A percentile compares a stretch with the other conserved stretches of the same genome.
Evolutionary conservation across 2,329 filamentous ascomycete genomes (phyloP).

Genomic region (Arthroderma sp.): DNA sequence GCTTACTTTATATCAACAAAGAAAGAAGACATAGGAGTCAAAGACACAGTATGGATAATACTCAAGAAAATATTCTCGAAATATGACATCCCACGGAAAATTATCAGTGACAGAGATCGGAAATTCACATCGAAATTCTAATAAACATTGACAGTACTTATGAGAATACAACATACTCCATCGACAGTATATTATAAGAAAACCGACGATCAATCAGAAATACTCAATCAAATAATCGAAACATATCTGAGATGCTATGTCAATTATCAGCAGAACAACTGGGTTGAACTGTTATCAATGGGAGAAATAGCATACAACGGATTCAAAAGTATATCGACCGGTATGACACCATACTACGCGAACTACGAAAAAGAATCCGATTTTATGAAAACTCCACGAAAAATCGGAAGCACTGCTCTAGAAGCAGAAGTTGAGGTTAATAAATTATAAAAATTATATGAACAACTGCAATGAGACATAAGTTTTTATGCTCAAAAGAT

Average conservation of each 20-base stretch:
- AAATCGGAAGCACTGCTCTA: no score
- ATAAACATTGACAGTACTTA: slow-evolving; percentile 5
- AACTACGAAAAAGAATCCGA: neutral
- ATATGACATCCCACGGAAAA: neutral
- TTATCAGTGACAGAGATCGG: neutral
- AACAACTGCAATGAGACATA: neutral
- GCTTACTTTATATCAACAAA: no score
- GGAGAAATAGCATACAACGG: neutral
- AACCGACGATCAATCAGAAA: slow-evolving; percentile 17
- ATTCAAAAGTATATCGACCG: neutral
- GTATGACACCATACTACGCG: neutral
- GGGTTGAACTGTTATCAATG: neutral
- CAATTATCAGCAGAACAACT: neutral
- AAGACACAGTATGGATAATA: no score
- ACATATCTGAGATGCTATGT: neutral
- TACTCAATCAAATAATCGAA: slow-evolving; percentile 11
- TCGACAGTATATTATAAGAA: slow-evolving; percentile 17
- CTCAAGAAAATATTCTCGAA: no score
- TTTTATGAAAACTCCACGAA: no score
- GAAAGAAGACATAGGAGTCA: no score
- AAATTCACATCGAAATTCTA: slow-evolving; percentile 13
- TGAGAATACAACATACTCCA: slow-evolving; percentile 12
- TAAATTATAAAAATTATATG: neutral
- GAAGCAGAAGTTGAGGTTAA: no score
- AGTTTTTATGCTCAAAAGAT: neutral